phyloP scores from a whole-genome alignment of 2,329 filamentous ascomycete species.

The Fonsecaea monophora region DNA sequence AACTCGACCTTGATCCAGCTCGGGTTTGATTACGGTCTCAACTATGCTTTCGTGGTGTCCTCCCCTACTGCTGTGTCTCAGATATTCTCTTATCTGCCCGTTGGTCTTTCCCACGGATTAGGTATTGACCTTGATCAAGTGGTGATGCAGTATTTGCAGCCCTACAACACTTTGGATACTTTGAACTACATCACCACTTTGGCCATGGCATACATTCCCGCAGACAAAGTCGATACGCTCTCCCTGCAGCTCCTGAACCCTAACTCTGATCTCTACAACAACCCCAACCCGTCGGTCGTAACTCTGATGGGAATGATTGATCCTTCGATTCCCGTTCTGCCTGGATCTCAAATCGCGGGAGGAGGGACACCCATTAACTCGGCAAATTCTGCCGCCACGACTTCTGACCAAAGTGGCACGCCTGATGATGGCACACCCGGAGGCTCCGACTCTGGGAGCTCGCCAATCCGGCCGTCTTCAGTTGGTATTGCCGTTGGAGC shows the following conservation, averaged over 20 bases:
- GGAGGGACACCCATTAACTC: slow-evolving; percentile 48
- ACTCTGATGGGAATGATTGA: slow-evolving; percentile 84
- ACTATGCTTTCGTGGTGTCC: slow-evolving; percentile 81
- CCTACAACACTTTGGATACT: slow-evolving; percentile 59
- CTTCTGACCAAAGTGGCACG: slow-evolving; percentile 49
- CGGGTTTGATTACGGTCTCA: slow-evolving; percentile 79
- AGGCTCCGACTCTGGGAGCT: slow-evolving; percentile 53
- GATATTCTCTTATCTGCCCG: slow-evolving; percentile 80
- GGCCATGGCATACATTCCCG: slow-evolving; percentile 77
- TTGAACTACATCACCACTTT: slow-evolving; percentile 83
- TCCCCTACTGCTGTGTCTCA: slow-evolving; percentile 77
- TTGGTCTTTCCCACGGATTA: slow-evolving; percentile 72
- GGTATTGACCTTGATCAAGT: slow-evolving; percentile 43
- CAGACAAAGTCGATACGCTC: slow-evolving; percentile 70
- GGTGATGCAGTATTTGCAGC: slow-evolving; percentile 42
- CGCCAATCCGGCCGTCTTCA: slow-evolving; percentile 54
- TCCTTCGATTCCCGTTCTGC: slow-evolving; percentile 74
- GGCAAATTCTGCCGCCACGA: slow-evolving; percentile 35
- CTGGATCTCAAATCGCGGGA: slow-evolving; percentile 53
- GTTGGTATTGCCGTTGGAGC: slow-evolving; percentile 77
- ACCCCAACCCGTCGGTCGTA: slow-evolving; percentile 68
- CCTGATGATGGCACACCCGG: slow-evolving; percentile 55
- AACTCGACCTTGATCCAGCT: slow-evolving; percentile 79
- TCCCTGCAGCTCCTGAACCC: slow-evolving; percentile 73
- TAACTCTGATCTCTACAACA: slow-evolving; percentile 76